phyloP scores from a whole-genome alignment of 148 eudicot genomes.

The Dianthus caryophyllus region DNA sequence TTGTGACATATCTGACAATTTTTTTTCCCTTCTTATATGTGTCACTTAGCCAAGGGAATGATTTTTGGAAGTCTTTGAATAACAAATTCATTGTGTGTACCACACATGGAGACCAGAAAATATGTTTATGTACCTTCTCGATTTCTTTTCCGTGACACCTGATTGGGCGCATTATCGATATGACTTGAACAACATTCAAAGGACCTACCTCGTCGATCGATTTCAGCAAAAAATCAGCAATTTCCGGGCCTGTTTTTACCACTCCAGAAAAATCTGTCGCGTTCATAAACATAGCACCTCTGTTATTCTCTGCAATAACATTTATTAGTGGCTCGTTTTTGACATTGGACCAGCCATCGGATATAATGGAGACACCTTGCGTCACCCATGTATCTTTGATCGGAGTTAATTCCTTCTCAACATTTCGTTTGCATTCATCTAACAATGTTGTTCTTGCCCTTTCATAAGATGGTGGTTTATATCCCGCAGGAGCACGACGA shows the following conservation, averaged over 20 bases:
- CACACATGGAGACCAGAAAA: too few species aligned
- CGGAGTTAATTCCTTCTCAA: conserved; percentile 3
- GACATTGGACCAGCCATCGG: conserved; percentile 22
- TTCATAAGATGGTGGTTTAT: not conserved
- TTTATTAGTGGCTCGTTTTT: conserved; percentile 16
- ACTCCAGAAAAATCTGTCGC: conserved; percentile 6
- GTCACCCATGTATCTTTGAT: conserved; percentile 15
- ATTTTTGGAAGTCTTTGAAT: not conserved
- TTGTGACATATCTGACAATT: too few species aligned
- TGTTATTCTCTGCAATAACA: conserved; percentile 8
- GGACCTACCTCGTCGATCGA: not conserved
- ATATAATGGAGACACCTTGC: conserved; percentile 12
- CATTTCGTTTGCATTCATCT: not conserved
- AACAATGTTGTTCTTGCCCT: not conserved
- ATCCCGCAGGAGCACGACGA: not conserved
- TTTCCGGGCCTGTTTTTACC: not conserved
- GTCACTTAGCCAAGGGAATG: not conserved
- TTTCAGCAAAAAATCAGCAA: not conserved
- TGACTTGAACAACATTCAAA: not conserved
- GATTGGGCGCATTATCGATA: not conserved
- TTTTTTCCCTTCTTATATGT: too few species aligned
- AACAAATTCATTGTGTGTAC: not conserved
- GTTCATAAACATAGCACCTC: conserved; percentile 16
- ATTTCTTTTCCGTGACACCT: not conserved
- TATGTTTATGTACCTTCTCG: not conserved